These are phyloP conservation scores for Clavaria fumosa DNA, from an alignment of 768 basidiomycete species.

Conservation along the genomic window DNA sequence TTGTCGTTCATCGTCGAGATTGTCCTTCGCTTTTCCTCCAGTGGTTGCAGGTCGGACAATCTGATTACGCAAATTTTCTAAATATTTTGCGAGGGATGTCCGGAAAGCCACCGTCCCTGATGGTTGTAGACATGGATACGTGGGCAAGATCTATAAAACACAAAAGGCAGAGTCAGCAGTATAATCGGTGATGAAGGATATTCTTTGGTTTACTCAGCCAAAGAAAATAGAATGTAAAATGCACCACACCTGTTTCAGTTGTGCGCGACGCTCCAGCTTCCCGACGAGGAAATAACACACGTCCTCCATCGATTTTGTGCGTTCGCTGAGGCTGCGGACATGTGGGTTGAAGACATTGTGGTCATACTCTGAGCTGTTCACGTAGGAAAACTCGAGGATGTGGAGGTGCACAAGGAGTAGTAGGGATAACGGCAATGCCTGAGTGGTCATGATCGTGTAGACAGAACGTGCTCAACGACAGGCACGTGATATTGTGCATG, in stretches of 20 bases:
- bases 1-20: slow-evolving; percentile 3
- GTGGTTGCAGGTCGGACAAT: slow-evolving; percentile 14
- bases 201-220: too few species aligned
- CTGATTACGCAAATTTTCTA: slow-evolving; percentile 30
- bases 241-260: slow-evolving; percentile 16
- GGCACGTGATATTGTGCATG: too few species aligned
- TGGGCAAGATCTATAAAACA: slow-evolving; percentile 26
- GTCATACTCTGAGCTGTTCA: slow-evolving; percentile 34
- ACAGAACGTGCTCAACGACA: too few species aligned
- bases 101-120: slow-evolving; percentile 36
- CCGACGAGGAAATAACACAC: slow-evolving; percentile 33
- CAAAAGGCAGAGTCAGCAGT: background rate
- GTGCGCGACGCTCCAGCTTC: slow-evolving; percentile 26
- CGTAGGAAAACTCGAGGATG: slow-evolving; percentile 33
- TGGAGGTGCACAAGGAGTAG: slow-evolving; percentile 38
- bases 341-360: slow-evolving; percentile 30
- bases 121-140: slow-evolving; percentile 38
- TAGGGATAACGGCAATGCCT: slow-evolving; percentile 25
- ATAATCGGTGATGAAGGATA: too few species aligned
- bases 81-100: slow-evolving; percentile 33
- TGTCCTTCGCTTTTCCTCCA: slow-evolving; percentile 11
- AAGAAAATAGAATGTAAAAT: background rate
- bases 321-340: slow-evolving; percentile 32
- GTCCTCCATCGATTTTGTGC: slow-evolving; percentile 37
- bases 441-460: too few species aligned